A percentile compares a stretch with the other conserved stretches of the same genome.
Evolutionary conservation across 139 green algal genomes (phyloP).

Genomic region (Chlorella sp.): DNA sequence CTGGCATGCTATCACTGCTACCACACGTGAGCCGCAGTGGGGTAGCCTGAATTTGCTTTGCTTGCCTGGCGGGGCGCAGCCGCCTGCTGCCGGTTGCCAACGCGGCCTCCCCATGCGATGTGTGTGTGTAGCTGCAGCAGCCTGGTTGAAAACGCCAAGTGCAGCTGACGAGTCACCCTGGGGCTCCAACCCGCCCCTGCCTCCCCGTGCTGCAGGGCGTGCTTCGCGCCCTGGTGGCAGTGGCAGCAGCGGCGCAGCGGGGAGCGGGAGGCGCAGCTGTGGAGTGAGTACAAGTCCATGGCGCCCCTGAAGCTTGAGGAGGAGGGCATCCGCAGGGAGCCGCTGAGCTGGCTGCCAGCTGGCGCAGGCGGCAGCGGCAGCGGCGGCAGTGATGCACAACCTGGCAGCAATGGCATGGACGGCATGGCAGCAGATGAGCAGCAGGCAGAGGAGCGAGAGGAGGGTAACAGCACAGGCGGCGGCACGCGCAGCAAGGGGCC

Average conservation of each 20-base stretch:
- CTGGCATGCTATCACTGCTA: constrained; percentile 42
- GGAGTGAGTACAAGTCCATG: constrained; percentile 12
- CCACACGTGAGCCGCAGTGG: not conserved
- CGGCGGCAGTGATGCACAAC: not conserved
- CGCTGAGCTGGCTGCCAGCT: not conserved
- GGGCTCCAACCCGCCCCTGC: not conserved
- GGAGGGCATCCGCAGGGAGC: constrained; percentile 8
- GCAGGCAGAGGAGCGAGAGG: not conserved
- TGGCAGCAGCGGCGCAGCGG: constrained; percentile 37
- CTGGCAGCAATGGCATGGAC: not conserved
- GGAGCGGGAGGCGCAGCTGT: constrained; percentile 16
- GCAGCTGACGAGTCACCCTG: not conserved
- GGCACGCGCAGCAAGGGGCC: not conserved
- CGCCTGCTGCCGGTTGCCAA: no score
- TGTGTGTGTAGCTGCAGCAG: no score
- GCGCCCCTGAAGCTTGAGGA: not conserved
- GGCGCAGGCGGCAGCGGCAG: not conserved
- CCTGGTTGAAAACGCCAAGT: no score
- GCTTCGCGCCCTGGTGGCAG: constrained; percentile 42
- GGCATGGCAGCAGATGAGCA: not conserved
- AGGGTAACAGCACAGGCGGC: not conserved
- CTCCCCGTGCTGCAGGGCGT: constrained; percentile 4
- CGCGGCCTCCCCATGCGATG: no score
- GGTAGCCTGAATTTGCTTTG: no score
- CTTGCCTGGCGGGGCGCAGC: no score